These are phyloP conservation scores for Ophiocordyceps sinensis DNA, from an alignment of 2,329 filamentous ascomycete species.

Conservation along the genomic window DNA sequence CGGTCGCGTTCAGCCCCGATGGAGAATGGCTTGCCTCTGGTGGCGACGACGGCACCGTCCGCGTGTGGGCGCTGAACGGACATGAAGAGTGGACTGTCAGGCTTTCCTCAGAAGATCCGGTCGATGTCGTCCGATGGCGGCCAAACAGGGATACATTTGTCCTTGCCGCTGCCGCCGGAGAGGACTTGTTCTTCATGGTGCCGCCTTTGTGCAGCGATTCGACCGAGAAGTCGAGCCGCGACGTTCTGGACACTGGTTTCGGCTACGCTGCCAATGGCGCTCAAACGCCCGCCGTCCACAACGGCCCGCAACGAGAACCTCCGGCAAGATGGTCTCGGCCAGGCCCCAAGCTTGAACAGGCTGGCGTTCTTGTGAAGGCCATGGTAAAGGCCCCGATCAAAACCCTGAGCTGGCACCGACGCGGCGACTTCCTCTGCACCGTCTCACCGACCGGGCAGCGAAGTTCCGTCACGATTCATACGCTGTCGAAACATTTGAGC, in stretches of 20 bases:
- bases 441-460: conserved; percentile 69
- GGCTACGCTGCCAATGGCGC: conserved; percentile 61
- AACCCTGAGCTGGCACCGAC: conserved; percentile 82
- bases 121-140: conserved; percentile 81
- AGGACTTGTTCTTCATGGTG: conserved; percentile 73
- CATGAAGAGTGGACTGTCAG: conserved; percentile 77
- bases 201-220: conserved; percentile 61
- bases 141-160: conserved; percentile 70
- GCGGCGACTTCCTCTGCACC: conserved; percentile 87
- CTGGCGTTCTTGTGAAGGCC: conserved; percentile 66
- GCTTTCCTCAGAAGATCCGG: conserved; percentile 62
- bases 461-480: conserved; percentile 84
- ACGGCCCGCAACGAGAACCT: conserved; percentile 41
- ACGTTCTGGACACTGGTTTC: conserved; percentile 76
- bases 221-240: conserved; percentile 58
- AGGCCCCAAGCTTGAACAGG: conserved; percentile 54
- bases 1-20: conserved; percentile 70
- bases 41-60: conserved; percentile 84
- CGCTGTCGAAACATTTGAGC: conserved; percentile 83
- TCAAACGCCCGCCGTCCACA: conserved; percentile 9
- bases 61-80: conserved; percentile 84
- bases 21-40: conserved; percentile 81
- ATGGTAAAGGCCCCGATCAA: conserved; percentile 73
- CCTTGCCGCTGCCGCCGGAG: conserved; percentile 69
- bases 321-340: conserved; percentile 77